A percentile compares a stretch with the other conserved stretches of the same genome.
Evolutionary conservation across 257 asterid genomes (phyloP).

Genomic region (Rubia yunnanensis): DNA sequence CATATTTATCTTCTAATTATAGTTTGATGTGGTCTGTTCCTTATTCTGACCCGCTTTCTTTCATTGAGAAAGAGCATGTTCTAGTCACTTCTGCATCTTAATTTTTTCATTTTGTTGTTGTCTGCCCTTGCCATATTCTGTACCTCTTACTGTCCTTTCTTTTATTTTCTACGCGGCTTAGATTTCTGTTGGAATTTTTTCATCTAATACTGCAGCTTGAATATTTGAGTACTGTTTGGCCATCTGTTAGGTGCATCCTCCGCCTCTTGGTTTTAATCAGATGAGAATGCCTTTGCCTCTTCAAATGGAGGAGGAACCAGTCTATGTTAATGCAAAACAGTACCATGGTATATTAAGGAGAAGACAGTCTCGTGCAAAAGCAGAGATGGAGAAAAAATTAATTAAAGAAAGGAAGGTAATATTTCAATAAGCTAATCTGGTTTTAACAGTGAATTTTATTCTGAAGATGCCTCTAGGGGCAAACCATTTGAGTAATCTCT

Average conservation of each 20-base stretch:
- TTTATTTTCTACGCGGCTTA: not conserved
- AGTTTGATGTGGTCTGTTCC: not conserved
- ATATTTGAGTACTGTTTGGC: not conserved
- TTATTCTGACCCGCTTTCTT: not conserved
- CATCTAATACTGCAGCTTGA: not conserved
- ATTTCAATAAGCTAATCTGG: not conserved
- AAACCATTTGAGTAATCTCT: not conserved
- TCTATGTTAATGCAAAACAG: slow-evolving; percentile 75
- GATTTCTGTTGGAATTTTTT: not conserved
- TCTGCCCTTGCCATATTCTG: not conserved
- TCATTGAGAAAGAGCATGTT: not conserved
- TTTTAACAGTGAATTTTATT: not conserved
- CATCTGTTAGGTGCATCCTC: slow-evolving; percentile 48
- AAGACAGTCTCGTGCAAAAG: slow-evolving; percentile 72
- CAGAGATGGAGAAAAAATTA: slow-evolving; percentile 61
- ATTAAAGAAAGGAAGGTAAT: slow-evolving; percentile 61
- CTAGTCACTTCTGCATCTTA: not conserved
- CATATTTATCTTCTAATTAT: not conserved
- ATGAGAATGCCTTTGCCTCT: slow-evolving; percentile 74
- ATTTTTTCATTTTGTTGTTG: not conserved
- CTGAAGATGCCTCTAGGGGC: not conserved
- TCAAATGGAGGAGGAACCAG: slow-evolving; percentile 82
- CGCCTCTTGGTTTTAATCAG: slow-evolving; percentile 48
- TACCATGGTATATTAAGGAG: slow-evolving; percentile 75
- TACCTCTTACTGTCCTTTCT: not conserved